Evolutionary conservation across 768 basidiomycete genomes (phyloP).

Genomic region (Phanerochaete sordida): DNA sequence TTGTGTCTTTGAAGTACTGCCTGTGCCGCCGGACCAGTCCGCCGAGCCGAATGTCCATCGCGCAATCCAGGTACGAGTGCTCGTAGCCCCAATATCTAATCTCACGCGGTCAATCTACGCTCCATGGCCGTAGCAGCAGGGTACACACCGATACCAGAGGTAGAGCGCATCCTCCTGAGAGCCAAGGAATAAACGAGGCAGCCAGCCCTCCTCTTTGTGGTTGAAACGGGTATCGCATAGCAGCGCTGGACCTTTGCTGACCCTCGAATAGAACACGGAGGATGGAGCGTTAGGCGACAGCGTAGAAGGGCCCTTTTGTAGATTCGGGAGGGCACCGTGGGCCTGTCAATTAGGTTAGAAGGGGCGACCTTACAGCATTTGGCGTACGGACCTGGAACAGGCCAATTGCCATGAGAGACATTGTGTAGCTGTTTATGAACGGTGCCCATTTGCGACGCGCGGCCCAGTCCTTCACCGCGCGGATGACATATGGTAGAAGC

Average conservation of each 20-base stretch:
- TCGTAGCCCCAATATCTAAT: constrained; percentile 44
- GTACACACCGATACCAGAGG: constrained; percentile 40
- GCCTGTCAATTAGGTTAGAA: not conserved
- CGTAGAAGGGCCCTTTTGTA: constrained; percentile 33
- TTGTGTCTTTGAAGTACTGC: not conserved
- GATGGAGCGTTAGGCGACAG: not conserved
- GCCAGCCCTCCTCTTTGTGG: not conserved
- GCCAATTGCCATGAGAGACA: constrained; percentile 57
- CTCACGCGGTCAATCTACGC: not conserved
- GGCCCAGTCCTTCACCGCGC: constrained; percentile 58
- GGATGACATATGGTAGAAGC: constrained; percentile 40
- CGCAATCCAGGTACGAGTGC: not conserved
- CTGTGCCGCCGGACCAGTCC: not conserved
- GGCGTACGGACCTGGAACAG: constrained; percentile 56
- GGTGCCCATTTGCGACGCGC: constrained; percentile 38
- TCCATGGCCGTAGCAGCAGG: not conserved
- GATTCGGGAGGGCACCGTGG: constrained; percentile 25
- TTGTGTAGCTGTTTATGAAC: constrained; percentile 61
- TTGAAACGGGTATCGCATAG: constrained; percentile 20
- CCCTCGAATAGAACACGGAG: not conserved
- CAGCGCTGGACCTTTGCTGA: too few relatives aligned
- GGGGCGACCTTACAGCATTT: too few relatives aligned
- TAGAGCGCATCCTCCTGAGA: constrained; percentile 19
- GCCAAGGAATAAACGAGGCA: constrained; percentile 11
- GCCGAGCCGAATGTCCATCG: not conserved